A percentile compares a stretch with the other conserved stretches of the same genome.
phyloP scores from a whole-genome alignment of 139 green algal species.

The Picochlorum sp. region DNA sequence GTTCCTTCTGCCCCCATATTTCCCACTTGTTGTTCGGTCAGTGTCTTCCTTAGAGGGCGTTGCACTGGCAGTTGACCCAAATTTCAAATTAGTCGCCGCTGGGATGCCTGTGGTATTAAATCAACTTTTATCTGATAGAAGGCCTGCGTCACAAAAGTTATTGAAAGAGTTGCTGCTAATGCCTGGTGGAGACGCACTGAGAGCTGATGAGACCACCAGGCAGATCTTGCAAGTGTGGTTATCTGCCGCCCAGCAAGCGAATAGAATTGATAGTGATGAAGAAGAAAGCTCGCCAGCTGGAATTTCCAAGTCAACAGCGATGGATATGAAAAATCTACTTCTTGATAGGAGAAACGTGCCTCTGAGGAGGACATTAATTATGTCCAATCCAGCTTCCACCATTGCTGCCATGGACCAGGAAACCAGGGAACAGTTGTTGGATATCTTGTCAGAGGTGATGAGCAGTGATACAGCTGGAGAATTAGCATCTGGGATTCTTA shows the following conservation, averaged over 20 bases:
- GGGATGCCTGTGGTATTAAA: conserved; percentile 34
- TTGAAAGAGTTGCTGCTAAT: conserved; percentile 27
- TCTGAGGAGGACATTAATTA: conserved; percentile 20
- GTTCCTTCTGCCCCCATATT: conserved; percentile 83
- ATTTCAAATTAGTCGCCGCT: conserved; percentile 78
- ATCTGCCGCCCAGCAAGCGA: conserved; percentile 16
- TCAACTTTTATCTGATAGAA: conserved; percentile 28
- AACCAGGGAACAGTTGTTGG: conserved; percentile 10
- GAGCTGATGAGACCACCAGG: conserved; percentile 24
- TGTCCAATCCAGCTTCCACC: conserved; percentile 23
- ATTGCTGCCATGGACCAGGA: conserved; percentile 12
- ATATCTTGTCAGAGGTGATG: conserved; percentile 9
- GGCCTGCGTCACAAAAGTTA: conserved; percentile 20
- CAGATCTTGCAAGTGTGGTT: conserved; percentile 33
- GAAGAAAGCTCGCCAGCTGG: not conserved
- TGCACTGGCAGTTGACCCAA: conserved; percentile 41
- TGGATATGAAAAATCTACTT: conserved; percentile 14
- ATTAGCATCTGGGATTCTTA: conserved; percentile 1
- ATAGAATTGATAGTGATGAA: not conserved
- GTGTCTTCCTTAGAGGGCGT: conserved; percentile 90
- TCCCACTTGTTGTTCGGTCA: conserved; percentile 87
- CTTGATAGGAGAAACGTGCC: conserved; percentile 24
- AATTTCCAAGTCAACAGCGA: not conserved
- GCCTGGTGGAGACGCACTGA: conserved; percentile 10
- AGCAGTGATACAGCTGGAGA: not conserved